Conservation (phyloP, 2,329 filamentous ascomycete species). For the Pseudogymnoascus sp. region DNA sequence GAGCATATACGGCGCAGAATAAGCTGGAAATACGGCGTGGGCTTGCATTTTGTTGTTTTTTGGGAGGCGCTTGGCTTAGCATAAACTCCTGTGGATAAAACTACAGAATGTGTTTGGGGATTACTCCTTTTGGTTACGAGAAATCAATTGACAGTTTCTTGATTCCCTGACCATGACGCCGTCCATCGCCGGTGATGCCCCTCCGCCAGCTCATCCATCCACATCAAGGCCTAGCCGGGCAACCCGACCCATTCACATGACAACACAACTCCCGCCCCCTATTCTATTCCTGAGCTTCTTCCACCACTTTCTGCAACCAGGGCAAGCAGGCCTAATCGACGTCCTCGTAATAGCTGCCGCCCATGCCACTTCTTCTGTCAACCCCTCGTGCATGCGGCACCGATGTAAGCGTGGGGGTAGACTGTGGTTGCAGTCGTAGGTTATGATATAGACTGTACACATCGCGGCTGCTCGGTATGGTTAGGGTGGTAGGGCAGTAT, state of each 20-base stretch:
- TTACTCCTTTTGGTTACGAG: neutral
- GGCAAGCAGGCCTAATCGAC: neutral
- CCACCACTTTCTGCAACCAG: neutral
- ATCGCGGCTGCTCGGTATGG: neutral
- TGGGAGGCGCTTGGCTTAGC: neutral
- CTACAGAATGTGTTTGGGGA: neutral
- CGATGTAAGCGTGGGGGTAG: neutral
- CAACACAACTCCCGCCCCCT: neutral
- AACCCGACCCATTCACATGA: neutral
- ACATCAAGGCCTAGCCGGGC: neutral
- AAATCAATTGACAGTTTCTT: neutral
- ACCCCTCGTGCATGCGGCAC: neutral
- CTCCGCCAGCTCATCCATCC: neutral
- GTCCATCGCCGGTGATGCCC: neutral
- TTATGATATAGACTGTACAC: neutral
- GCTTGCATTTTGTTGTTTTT: neutral
- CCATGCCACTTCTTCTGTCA: neutral
- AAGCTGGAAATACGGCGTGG: neutral
- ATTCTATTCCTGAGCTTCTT: neutral
- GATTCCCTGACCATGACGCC: neutral
- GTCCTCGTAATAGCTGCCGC: neutral
- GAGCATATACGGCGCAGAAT: slow-evolving; percentile 4
- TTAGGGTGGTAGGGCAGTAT: neutral
- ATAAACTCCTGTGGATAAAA: neutral
- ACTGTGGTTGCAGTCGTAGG: neutral